Evolutionary conservation across 257 asterid species (phyloP).

Genomic region (Penstemon newberryi): DNA sequence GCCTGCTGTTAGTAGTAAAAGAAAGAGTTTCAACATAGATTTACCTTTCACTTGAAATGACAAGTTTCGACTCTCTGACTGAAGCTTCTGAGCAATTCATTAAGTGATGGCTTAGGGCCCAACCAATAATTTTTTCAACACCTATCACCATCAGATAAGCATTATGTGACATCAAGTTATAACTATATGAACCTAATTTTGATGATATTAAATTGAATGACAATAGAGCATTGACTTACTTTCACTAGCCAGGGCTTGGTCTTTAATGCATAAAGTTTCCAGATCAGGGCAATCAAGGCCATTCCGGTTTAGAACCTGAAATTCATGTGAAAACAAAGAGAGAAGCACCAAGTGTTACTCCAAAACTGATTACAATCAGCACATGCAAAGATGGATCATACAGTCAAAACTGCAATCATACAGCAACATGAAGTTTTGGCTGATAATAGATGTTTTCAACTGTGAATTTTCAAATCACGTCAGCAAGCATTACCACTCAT

Average conservation of each 20-base stretch:
- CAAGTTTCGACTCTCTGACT: constrained; percentile 48
- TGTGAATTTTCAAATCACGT: constrained; percentile 20
- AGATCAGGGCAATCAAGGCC: constrained; percentile 73
- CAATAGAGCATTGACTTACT: constrained; percentile 46
- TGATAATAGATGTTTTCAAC: constrained; percentile 3
- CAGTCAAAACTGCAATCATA: not conserved
- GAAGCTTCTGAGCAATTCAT: constrained; percentile 60
- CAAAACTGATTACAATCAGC: constrained; percentile 11
- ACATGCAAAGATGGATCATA: not conserved
- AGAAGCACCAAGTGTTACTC: constrained; percentile 2
- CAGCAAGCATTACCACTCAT: constrained; percentile 9
- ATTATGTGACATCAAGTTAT: constrained; percentile 23
- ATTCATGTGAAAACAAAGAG: constrained; percentile 27
- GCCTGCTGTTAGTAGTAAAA: constrained; percentile 12
- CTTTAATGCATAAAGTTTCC: constrained; percentile 70
- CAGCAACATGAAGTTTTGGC: not conserved
- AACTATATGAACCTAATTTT: constrained; percentile 14
- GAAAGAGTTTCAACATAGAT: constrained; percentile 14
- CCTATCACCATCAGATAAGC: constrained; percentile 46
- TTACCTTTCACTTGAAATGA: constrained; percentile 68
- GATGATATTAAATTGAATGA: constrained; percentile 25
- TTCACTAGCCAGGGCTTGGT: constrained; percentile 80
- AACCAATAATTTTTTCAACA: constrained; percentile 72
- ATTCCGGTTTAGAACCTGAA: constrained; percentile 63
- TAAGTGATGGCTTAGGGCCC: constrained; percentile 85